These are phyloP conservation scores for Camellia sinensis DNA, from an alignment of 148 eudicot species.

Conservation along the genomic window DNA sequence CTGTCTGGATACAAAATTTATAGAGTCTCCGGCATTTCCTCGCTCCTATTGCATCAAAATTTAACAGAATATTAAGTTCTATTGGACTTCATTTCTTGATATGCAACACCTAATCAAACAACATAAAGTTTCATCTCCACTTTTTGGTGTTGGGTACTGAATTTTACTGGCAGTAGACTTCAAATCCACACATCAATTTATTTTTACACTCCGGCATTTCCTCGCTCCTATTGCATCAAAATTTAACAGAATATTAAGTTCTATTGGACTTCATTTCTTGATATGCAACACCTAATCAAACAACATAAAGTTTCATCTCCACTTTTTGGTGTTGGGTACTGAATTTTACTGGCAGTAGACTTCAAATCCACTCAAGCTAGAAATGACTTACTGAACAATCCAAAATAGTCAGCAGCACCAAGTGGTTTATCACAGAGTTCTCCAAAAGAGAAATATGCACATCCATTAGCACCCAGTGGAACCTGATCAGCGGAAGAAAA, in stretches of 20 bases:
- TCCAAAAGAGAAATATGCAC: constrained; percentile 81
- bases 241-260: not conserved
- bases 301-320: not conserved
- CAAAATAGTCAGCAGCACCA: constrained; percentile 95
- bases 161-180: not conserved
- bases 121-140: not conserved
- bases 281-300: not conserved
- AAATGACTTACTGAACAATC: constrained; percentile 71
- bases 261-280: not conserved
- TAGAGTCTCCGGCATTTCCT: not conserved
- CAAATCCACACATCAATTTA: constrained; percentile 6
- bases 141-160: not conserved
- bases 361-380: not conserved
- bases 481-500: constrained; percentile 35
- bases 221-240: not conserved
- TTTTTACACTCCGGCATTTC: not conserved
- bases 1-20: too few relatives aligned
- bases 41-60: not conserved
- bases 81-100: not conserved
- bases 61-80: not conserved
- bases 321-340: not conserved
- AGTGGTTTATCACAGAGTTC: constrained; percentile 90
- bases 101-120: not conserved
- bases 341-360: not conserved
- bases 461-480: constrained; percentile 82